A percentile compares a stretch with the other conserved stretches of the same genome.
phyloP scores from a whole-genome alignment of 2,329 filamentous ascomycete genomes.

The Penicillium glabrum region DNA sequence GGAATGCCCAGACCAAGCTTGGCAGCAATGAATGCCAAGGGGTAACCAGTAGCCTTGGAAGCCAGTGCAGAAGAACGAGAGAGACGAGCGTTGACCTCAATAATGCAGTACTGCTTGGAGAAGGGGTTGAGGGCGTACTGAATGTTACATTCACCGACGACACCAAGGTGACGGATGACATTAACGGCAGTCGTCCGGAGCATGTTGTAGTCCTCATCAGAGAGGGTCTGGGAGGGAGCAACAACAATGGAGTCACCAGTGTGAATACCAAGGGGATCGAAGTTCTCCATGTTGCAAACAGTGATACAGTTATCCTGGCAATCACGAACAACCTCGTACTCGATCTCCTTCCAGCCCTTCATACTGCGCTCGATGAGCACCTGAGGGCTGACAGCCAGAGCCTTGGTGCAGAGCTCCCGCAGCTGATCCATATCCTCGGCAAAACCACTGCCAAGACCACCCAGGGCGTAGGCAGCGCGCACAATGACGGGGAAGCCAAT shows the following conservation, averaged over 20 bases:
- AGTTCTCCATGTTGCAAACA: slow-evolving; percentile 99
- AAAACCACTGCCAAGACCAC: slow-evolving; percentile 92
- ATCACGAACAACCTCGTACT: slow-evolving; percentile 97
- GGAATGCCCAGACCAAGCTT: slow-evolving; percentile 95
- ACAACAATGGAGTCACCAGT: slow-evolving; percentile 98
- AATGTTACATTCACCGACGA: slow-evolving; percentile 98
- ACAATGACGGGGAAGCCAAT: slow-evolving; percentile 98
- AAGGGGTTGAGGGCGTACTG: slow-evolving; percentile 97
- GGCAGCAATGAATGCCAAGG: slow-evolving; percentile 91
- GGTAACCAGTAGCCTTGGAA: slow-evolving; percentile 96
- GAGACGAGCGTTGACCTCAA: slow-evolving; percentile 95
- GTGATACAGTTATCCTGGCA: slow-evolving; percentile 97
- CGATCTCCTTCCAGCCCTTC: slow-evolving; percentile 99
- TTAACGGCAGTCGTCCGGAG: slow-evolving; percentile 94
- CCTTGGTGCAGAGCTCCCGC: slow-evolving; percentile 86
- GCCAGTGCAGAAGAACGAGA: slow-evolving; percentile 93
- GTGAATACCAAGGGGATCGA: slow-evolving; percentile 95
- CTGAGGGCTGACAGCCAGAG: slow-evolving; percentile 91
- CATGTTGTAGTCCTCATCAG: slow-evolving; percentile 99
- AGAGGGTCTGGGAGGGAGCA: slow-evolving; percentile 92
- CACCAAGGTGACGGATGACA: slow-evolving; percentile 93
- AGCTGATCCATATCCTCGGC: slow-evolving; percentile 84
- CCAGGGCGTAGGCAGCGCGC: slow-evolving; percentile 91
- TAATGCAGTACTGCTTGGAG: slow-evolving; percentile 96
- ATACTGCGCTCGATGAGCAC: slow-evolving; percentile 96